Base-by-base conservation (phyloP, 1,139 yeast genomes). In the Debaryomyces coudertii region DNA sequence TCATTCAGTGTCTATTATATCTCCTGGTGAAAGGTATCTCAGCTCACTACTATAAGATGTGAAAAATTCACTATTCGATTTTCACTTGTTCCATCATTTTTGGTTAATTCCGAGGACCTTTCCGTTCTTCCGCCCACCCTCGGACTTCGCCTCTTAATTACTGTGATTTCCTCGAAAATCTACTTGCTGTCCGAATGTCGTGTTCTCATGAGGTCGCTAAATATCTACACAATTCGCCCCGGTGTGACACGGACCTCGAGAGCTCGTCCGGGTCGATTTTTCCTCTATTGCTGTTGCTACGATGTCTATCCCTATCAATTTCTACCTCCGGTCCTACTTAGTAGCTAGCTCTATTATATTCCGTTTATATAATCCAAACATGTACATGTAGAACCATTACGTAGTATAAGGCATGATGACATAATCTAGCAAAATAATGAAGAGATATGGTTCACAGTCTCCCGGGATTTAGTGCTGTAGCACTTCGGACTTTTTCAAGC, bases 381-480 rank as follows among this genome's bases (percentile, higher is more conserved):
- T 12, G 33, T 38, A 38, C 23, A 18, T 28, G 34, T 28, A 38
- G 34, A 28, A 5, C 38, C 27, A 38, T 38, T 38, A 38, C 41
- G 41, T 38, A 38, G 41, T 38, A 16, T 38, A 27, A 38, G 25
- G 41, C 30, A 29, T 25, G 41, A 38, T 38, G 41, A 38, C 41
- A 38, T 38, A 38, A 38, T 28, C 41, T 24, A 14, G 7, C 25
- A 5, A 9, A 28, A 20, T 36, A 36, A 25, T 23, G 9, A 11
- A 38, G 27, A 16, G 24, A 38, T 30, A 35, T 42, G 46, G 46
- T 43, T 24, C 46, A 43, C 46, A 22, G 46, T 43, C 46, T 43
- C 43, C 46, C 46, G 46, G 46, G 37, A 24, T 16, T 39, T 40
- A 28, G 34, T 20, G 33, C 12, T 25, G 41, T 36, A 36, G 30